Evolutionary conservation across 495 filamentous ascomycete genomes (phyloP).

Genomic region (Neurospora discreta): DNA sequence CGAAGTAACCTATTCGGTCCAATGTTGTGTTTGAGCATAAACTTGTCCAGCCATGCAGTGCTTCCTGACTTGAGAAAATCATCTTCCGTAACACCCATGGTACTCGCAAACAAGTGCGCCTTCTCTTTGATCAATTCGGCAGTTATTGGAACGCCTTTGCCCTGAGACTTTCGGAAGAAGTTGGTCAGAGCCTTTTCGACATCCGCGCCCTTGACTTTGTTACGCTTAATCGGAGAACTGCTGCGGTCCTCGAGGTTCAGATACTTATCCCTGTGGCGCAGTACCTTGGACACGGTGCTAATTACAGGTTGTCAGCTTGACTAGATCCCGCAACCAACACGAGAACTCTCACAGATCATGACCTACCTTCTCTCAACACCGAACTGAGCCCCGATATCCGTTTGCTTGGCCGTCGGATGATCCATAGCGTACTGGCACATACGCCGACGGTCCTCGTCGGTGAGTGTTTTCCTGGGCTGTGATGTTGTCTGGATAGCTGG

Average conservation of each 20-base stretch:
- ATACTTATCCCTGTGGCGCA: constrained; percentile 95
- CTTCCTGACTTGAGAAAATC: constrained; percentile 66
- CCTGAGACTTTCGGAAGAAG: constrained; percentile 74
- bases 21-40: constrained; percentile 86
- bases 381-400: constrained; percentile 93
- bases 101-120: constrained; percentile 73
- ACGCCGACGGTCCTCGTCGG: constrained; percentile 76
- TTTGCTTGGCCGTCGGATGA: constrained; percentile 90
- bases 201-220: constrained; percentile 87
- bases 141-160: constrained; percentile 63
- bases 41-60: constrained; percentile 83
- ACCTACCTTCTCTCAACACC: constrained; percentile 94
- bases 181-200: constrained; percentile 90
- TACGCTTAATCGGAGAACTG: constrained; percentile 75
- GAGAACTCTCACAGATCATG: background rate
- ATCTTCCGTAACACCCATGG: constrained; percentile 56
- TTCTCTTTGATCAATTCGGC: constrained; percentile 82
- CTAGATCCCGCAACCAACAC: background rate
- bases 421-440: constrained; percentile 98
- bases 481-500: constrained; percentile 39
- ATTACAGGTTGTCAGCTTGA: constrained; percentile 14
- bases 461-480: constrained; percentile 79
- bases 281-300: constrained; percentile 95
- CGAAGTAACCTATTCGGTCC: constrained; percentile 49
- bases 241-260: constrained; percentile 78